Conservation (phyloP, 2,329 filamentous ascomycete species). For the Madurella mycetomatis region DNA sequence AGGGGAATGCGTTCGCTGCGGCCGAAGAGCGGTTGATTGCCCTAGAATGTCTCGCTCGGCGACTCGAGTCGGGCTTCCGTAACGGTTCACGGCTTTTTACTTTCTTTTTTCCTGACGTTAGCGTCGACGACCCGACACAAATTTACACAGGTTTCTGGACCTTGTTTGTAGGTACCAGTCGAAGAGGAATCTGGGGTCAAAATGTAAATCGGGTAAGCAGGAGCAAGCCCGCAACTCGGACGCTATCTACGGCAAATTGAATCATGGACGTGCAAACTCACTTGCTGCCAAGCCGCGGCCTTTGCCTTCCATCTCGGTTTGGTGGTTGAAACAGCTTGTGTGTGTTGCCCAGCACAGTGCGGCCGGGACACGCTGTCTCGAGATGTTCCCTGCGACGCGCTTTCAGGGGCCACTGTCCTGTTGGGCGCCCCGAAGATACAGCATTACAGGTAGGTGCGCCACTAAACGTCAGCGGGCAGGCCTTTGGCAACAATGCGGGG, state of each 20-base stretch:
- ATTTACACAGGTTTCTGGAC: not conserved
- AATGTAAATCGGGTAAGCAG: not conserved
- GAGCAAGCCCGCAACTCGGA: not conserved
- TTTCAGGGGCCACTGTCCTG: not conserved
- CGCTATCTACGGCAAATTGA: too few species aligned
- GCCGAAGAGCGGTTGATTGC: slow-evolving; percentile 18
- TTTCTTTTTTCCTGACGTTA: too few species aligned
- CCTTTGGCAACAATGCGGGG: too few species aligned
- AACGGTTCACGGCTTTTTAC: too few species aligned
- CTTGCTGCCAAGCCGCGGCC: not conserved
- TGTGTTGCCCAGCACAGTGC: not conserved
- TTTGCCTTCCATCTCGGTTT: not conserved
- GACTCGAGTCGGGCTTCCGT: not conserved
- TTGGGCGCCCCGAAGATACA: not conserved
- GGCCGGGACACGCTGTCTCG: not conserved
- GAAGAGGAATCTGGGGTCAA: not conserved
- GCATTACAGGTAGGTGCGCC: not conserved
- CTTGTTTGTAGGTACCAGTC: not conserved
- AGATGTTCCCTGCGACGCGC: not conserved
- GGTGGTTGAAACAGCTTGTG: too few species aligned
- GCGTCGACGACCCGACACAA: not conserved
- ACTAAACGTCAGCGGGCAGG: not conserved
- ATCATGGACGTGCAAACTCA: not conserved
- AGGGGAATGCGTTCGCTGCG: slow-evolving; percentile 9
- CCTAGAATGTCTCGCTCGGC: slow-evolving; percentile 16